Evolutionary conservation across 495 filamentous ascomycete genomes (phyloP), one percentile per base, ranked within the genome.

Genomic region (Clavariopsis aquatica): DNA sequence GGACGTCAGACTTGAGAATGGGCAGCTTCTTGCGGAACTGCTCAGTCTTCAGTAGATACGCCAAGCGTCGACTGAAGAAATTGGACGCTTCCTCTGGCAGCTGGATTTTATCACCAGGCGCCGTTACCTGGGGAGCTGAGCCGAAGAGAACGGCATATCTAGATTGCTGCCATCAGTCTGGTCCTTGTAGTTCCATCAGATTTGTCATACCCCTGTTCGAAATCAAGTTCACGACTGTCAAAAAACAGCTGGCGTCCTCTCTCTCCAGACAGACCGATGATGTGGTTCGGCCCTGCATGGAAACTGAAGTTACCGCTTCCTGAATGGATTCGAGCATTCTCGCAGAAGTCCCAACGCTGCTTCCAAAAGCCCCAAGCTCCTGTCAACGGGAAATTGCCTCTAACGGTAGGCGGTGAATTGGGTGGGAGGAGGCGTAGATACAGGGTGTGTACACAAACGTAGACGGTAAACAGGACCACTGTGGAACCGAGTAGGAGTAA

Each of bases 251-350:
- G 72, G 9, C 80, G 72, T 4, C 63, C 76, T 7, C 75, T 73
- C 8, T 69, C 54, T n/a, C 81, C 80, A 8, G 70, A 71, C 31
- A 82, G 1, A 0, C 70, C 75, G 5, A 82, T 66, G 28, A 83
- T 49, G 1, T 71, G 74, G 54, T 79, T 66, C 60, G 77, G 75
- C 13, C 81, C 81, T n/a, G 78, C 69, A 69, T 75, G 78, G 70
- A 81, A 82, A 66, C 75, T 80, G 69, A 81, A 82, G 65, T 78
- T 77, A 27, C 79, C 79, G 7, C 74, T 75, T 17, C 28, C 1
- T 7, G 64, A 53, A 0, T 45, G 43, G 6, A 15, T 17, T 0
- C 36, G 52, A 0, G 60, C 64, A 10, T 57, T 6, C 23, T 60
- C 26, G 38, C 52, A 62, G 61, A 71, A 73, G 41, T 72, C 72